These are phyloP conservation scores for Diaporthe ilicicola DNA, from an alignment of 2,329 filamentous ascomycete genomes.

Conservation along the genomic window DNA sequence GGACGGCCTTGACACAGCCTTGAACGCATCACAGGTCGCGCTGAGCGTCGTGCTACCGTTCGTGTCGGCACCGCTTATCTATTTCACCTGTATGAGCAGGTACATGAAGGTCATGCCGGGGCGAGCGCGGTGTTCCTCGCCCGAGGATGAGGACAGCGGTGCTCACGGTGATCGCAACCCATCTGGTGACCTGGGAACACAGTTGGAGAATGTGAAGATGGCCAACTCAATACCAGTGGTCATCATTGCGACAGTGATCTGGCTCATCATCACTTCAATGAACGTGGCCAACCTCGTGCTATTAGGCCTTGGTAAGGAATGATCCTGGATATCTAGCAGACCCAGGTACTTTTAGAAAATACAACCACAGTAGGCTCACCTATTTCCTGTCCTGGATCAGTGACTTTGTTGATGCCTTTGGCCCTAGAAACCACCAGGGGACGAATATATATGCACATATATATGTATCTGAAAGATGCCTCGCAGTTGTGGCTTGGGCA, in stretches of 20 bases:
- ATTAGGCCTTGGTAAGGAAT: conserved; percentile 49
- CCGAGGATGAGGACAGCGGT: conserved; percentile 35
- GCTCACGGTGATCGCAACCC: conserved; percentile 45
- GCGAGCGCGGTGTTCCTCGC: conserved; percentile 44
- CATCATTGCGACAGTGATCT: conserved; percentile 50
- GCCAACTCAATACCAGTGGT: conserved; percentile 74
- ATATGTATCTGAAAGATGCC: not conserved
- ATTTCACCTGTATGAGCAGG: conserved; percentile 80
- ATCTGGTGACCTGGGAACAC: conserved; percentile 65
- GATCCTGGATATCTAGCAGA: no score
- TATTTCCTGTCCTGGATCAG: no score
- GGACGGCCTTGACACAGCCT: conserved; percentile 72
- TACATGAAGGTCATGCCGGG: conserved; percentile 78
- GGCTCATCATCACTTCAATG: conserved; percentile 73
- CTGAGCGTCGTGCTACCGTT: conserved; percentile 84
- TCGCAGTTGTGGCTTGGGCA: not conserved
- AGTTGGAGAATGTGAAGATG: conserved; percentile 63
- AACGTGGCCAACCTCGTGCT: conserved; percentile 72
- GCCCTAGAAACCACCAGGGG: no score
- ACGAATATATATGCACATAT: not conserved
- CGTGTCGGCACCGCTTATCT: conserved; percentile 83
- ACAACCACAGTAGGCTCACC: no score
- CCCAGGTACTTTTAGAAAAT: no score
- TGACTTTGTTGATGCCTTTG: no score
- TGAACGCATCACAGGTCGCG: conserved; percentile 81